Base-by-base conservation (phyloP, 768 basidiomycete genomes). In the Boletales sp. region DNA sequence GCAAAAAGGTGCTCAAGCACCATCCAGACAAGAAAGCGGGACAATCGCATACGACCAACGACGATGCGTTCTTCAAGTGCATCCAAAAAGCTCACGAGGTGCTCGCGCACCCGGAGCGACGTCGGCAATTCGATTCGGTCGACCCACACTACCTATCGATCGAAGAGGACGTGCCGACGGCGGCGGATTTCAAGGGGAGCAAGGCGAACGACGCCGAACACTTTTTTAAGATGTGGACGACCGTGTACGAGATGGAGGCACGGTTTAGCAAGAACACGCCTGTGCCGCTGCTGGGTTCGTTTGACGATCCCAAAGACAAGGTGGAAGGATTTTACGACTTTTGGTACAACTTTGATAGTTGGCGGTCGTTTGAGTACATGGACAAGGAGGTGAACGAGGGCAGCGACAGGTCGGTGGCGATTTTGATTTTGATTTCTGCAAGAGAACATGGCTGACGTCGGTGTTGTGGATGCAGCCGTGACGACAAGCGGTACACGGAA, bases 301-400 rank as follows among this genome's bases (percentile, higher is more conserved):
- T 78, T 52, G 78, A 88, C 40, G 81, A 86, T 18, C 67, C 83
- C 50, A 95, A 97, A 70, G 79, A 81, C 56, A 80, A 82, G 48
- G 94, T 97, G 47, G 90, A 95, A 67, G 78, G 72, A 7, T 97
- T 99, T 78, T 99, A 99, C 76, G 89, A 97, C 69, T 97, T 95
- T 71, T 99, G 94, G 93, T 98, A 99, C 79, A 95, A 94, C 79
- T 95, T 99, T 71, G 95, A 97, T 70, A 90, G 87, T 58, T 99
- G 95, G 95, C 78, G 95, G 61, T 90, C 86, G 68, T 99, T 97
- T 67, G 95, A 99, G 72, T 97, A 93, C 78, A 75, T 88, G 57
- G 95, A 99, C 75, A 98, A 99, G 78, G 95, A 99, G 69, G 87
- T 92, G 50, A 95, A 97, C 68, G 95, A 99, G 72, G 95, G 95